phyloP scores from a whole-genome alignment of 2,329 filamentous ascomycete species.

The Hypoxylon sp. region DNA sequence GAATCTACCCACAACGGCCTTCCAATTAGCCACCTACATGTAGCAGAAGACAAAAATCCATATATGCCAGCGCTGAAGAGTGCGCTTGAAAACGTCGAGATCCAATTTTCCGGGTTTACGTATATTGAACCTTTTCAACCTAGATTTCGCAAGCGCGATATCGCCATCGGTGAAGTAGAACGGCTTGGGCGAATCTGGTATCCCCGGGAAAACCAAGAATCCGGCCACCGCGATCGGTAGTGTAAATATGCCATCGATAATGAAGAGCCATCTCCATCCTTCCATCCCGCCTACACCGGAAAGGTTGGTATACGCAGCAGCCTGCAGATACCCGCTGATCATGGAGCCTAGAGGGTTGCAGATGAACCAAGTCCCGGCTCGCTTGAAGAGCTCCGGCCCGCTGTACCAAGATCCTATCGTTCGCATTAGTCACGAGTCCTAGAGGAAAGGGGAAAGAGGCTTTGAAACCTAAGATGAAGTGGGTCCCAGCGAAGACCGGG shows the following conservation, averaged over 20 bases:
- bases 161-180: slow-evolving; percentile 57
- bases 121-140: slow-evolving; percentile 52
- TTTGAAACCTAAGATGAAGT: slow-evolving; percentile 52
- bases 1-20: not conserved
- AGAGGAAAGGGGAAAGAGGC: not conserved
- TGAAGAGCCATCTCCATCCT: slow-evolving; percentile 63
- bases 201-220: slow-evolving; percentile 61
- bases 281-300: slow-evolving; percentile 44
- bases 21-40: slow-evolving; percentile 56
- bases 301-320: slow-evolving; percentile 46
- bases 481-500: slow-evolving; percentile 54
- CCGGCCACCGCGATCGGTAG: slow-evolving; percentile 67
- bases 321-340: slow-evolving; percentile 54
- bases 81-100: slow-evolving; percentile 62
- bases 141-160: slow-evolving; percentile 56
- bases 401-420: slow-evolving; percentile 49
- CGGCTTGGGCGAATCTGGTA: slow-evolving; percentile 59
- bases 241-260: slow-evolving; percentile 70
- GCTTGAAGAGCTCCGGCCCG: slow-evolving; percentile 52
- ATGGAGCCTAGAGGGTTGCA: slow-evolving; percentile 52
- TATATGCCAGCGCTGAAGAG: slow-evolving; percentile 65
- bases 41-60: slow-evolving; percentile 65
- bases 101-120: slow-evolving; percentile 59
- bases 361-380: slow-evolving; percentile 52
- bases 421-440: not conserved